These are phyloP conservation scores for Coniella vitis DNA, from an alignment of 2,329 filamentous ascomycete species.

Conservation along the genomic window DNA sequence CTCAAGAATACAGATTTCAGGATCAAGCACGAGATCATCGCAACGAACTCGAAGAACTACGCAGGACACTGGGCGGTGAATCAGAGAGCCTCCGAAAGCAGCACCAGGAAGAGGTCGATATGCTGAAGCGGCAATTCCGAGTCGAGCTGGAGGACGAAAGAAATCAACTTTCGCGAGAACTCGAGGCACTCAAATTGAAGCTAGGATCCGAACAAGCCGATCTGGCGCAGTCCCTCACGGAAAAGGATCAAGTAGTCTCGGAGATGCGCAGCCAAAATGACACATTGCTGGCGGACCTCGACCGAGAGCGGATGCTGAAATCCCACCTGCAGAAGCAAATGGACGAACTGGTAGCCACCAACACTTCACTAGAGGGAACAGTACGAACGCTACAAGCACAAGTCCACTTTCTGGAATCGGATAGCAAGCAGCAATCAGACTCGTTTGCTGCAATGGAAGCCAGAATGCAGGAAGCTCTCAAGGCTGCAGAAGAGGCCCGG, in stretches of 20 bases:
- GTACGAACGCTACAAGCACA: constrained; percentile 72
- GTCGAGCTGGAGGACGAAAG: constrained; percentile 61
- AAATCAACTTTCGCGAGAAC: constrained; percentile 43
- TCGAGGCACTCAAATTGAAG: constrained; percentile 54
- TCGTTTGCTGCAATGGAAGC: constrained; percentile 77
- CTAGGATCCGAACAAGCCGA: constrained; percentile 46
- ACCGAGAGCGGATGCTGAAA: constrained; percentile 59
- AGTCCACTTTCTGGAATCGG: constrained; percentile 83
- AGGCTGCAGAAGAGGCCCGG: constrained; percentile 60
- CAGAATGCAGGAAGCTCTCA: constrained; percentile 70
- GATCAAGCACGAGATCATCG: constrained; percentile 46
- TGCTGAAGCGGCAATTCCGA: constrained; percentile 55
- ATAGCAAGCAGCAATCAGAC: constrained; percentile 81
- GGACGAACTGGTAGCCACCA: constrained; percentile 52
- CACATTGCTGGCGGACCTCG: constrained; percentile 41
- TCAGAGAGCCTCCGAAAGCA: constrained; percentile 50
- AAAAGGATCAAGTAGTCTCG: constrained; percentile 49
- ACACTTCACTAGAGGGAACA: constrained; percentile 64
- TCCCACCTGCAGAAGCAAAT: constrained; percentile 44
- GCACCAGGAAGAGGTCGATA: constrained; percentile 62
- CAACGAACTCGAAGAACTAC: constrained; percentile 49
- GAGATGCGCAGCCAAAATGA: constrained; percentile 41
- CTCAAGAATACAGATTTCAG: constrained; percentile 46
- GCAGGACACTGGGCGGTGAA: constrained; percentile 45
- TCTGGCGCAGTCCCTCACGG: constrained; percentile 38